These are phyloP conservation scores for Rhexocercosporidium sp. DNA, from an alignment of 2,329 filamentous ascomycete genomes.

Conservation along the genomic window DNA sequence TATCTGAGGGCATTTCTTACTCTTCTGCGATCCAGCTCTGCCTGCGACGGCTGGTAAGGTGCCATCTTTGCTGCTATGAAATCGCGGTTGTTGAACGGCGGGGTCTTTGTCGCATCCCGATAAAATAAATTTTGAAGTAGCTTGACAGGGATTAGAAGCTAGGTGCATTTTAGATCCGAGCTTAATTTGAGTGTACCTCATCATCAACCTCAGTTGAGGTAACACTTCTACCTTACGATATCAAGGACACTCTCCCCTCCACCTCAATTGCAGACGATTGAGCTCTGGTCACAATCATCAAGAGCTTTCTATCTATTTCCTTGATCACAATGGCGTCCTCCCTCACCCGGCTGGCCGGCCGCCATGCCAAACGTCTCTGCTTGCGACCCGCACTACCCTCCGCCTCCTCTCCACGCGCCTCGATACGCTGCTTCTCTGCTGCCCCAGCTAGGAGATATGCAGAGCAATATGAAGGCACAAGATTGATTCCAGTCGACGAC, in stretches of 20 bases:
- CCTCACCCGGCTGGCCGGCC: slow-evolving; percentile 74
- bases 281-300: slow-evolving; percentile 34
- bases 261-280: slow-evolving; percentile 32
- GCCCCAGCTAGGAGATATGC: slow-evolving; percentile 67
- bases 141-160: neutral
- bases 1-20: slow-evolving; percentile 45
- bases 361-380: slow-evolving; percentile 71
- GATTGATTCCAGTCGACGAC: slow-evolving; percentile 62
- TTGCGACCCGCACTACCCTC: slow-evolving; percentile 49
- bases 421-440: slow-evolving; percentile 68
- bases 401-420: slow-evolving; percentile 43
- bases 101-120: slow-evolving; percentile 24
- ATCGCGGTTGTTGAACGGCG: slow-evolving; percentile 17
- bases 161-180: slow-evolving; percentile 13
- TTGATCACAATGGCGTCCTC: slow-evolving; percentile 69
- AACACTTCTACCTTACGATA: slow-evolving; percentile 16
- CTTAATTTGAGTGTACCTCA: slow-evolving; percentile 32
- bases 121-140: slow-evolving; percentile 10
- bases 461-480: slow-evolving; percentile 57
- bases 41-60: slow-evolving; percentile 53
- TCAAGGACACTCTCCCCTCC: slow-evolving; percentile 24
- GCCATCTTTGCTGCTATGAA: slow-evolving; percentile 46
- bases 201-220: slow-evolving; percentile 29
- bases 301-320: slow-evolving; percentile 26
- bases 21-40: slow-evolving; percentile 66